A percentile compares a stretch with the other conserved stretches of the same genome.
These are phyloP conservation scores for Serpula lacrymans DNA, from an alignment of 768 basidiomycete species.

Conservation along the genomic window DNA sequence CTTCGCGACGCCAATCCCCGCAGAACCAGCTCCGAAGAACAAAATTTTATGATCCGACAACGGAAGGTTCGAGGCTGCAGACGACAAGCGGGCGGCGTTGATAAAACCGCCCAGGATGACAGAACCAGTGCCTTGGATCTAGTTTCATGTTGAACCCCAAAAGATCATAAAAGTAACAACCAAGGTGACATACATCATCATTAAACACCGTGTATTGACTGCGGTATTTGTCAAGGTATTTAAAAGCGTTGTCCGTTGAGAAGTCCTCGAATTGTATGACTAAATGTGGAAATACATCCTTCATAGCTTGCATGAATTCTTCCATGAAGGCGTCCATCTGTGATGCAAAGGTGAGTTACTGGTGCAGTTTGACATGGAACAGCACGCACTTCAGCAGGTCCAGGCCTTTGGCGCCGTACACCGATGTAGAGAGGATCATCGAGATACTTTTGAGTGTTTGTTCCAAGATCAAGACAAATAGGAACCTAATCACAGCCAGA, in stretches of 20 bases:
- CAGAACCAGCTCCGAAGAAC: conserved; percentile 54
- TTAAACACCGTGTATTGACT: conserved; percentile 61
- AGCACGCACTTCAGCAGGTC: conserved; percentile 36
- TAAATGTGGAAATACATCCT: conserved; percentile 59
- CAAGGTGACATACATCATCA: conserved; percentile 55
- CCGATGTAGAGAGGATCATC: conserved; percentile 78
- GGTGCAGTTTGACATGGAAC: conserved; percentile 4
- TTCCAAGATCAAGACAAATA: conserved; percentile 72
- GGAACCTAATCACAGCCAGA: conserved; percentile 39
- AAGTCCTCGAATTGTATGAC: conserved; percentile 79
- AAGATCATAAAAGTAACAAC: background rate
- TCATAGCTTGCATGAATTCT: conserved; percentile 70
- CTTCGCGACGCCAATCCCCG: conserved; percentile 53
- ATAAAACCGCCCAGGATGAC: conserved; percentile 75
- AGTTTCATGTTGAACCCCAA: conserved; percentile 8
- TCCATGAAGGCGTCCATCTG: conserved; percentile 75
- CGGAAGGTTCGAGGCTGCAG: conserved; percentile 38
- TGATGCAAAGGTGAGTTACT: conserved; percentile 1
- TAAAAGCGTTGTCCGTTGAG: conserved; percentile 76
- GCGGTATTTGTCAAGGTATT: conserved; percentile 63
- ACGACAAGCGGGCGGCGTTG: conserved; percentile 64
- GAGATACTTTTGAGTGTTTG: conserved; percentile 64
- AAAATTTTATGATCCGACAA: conserved; percentile 51
- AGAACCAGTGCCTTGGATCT: conserved; percentile 73
- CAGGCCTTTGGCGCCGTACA: conserved; percentile 52